Percentiles rank a stretch among this genome's conserved stretches.
These are phyloP conservation scores for Fusarium sp. DNA, from an alignment of 2,329 filamentous ascomycete genomes.

Conservation along the genomic window DNA sequence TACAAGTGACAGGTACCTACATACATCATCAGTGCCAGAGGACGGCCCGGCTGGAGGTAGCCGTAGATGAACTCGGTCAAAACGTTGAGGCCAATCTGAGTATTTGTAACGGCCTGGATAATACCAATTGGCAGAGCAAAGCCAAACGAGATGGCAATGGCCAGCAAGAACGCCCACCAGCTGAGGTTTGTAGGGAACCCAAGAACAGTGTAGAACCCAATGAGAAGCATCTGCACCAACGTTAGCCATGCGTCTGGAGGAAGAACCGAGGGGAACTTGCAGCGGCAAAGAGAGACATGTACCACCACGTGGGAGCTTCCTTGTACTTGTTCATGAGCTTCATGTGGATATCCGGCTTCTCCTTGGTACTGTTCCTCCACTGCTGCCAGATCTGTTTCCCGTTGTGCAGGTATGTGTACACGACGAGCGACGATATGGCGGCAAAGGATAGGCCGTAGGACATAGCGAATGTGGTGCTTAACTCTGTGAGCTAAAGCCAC, in stretches of 20 bases:
- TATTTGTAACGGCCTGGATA: constrained; percentile 76
- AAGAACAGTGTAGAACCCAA: constrained; percentile 67
- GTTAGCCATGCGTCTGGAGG: constrained; percentile 20
- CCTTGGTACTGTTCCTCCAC: constrained; percentile 67
- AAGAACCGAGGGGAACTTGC: constrained; percentile 51
- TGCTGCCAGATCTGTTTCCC: constrained; percentile 74
- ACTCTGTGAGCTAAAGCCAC: constrained; percentile 14
- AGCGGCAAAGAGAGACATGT: constrained; percentile 66
- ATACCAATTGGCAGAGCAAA: constrained; percentile 77
- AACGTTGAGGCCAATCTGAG: constrained; percentile 79
- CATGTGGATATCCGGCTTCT: constrained; percentile 74
- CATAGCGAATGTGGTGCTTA: constrained; percentile 76
- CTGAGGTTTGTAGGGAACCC: constrained; percentile 74
- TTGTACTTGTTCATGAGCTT: constrained; percentile 72
- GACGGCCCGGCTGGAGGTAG: constrained; percentile 79
- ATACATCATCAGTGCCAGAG: constrained; percentile 79
- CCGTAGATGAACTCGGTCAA: constrained; percentile 80
- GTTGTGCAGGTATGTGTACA: constrained; percentile 76
- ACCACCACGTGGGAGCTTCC: constrained; percentile 74
- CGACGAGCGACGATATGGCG: constrained; percentile 75
- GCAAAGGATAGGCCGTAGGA: constrained; percentile 80
- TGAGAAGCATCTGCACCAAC: constrained; percentile 59
- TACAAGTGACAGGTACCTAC: constrained; percentile 17
- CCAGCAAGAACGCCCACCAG: constrained; percentile 79
- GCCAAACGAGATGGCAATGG: constrained; percentile 71